Percentiles rank a stretch among this genome's conserved stretches.
These are phyloP conservation scores for Chloroidium sp. DNA, from an alignment of 163 green algal species.

Conservation along the genomic window DNA sequence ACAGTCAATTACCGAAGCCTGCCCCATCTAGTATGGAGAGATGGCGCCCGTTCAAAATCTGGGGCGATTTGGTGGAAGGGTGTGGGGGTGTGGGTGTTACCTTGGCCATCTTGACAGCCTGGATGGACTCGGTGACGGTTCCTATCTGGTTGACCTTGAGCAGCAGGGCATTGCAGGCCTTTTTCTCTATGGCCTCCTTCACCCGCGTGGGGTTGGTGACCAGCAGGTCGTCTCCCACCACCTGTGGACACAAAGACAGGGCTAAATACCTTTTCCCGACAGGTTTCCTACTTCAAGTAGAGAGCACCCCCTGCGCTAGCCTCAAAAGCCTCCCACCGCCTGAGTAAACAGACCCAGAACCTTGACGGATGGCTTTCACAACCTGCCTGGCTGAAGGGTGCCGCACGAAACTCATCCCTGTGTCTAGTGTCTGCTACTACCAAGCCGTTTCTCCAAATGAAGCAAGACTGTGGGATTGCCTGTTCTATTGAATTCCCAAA, in stretches of 20 bases:
- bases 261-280: background rate
- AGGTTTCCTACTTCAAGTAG: background rate
- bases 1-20: too few species aligned
- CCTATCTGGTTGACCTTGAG: slow-evolving; percentile 89
- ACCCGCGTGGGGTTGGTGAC: slow-evolving; percentile 95
- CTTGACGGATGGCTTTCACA: too few species aligned
- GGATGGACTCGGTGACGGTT: slow-evolving; percentile 91
- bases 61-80: background rate
- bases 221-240: slow-evolving; percentile 98
- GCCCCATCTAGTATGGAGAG: too few species aligned
- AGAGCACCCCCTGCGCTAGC: background rate
- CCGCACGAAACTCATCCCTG: too few species aligned
- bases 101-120: slow-evolving; percentile 94
- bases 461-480: too few species aligned
- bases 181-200: slow-evolving; percentile 87
- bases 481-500: too few species aligned
- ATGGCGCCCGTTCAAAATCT: background rate
- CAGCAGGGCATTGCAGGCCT: slow-evolving; percentile 93
- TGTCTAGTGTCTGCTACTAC: too few species aligned
- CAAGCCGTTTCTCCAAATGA: too few species aligned
- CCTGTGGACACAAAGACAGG: slow-evolving; percentile 41
- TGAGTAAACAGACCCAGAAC: too few species aligned
- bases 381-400: too few species aligned
- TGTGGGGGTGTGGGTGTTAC: background rate
- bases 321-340: too few species aligned